A percentile compares a stretch with the other conserved stretches of the same genome.
Conservation (phyloP, 2,329 filamentous ascomycete genomes). For the Truncatella angustata region DNA sequence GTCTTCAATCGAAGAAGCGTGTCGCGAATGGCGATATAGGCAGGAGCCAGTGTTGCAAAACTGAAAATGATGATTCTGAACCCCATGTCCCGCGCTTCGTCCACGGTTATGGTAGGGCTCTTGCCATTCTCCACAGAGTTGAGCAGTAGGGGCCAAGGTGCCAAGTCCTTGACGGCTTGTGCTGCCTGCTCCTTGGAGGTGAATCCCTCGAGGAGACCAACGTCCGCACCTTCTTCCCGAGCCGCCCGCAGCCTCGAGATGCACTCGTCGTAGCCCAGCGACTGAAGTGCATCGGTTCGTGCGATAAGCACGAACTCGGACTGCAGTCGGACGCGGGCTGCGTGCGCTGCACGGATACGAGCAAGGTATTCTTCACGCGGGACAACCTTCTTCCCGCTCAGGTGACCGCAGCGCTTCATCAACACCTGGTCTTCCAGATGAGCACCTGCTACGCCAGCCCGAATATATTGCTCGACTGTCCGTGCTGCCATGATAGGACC, state of each 20-base stretch:
- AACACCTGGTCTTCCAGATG: conserved; percentile 39
- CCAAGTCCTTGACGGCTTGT: conserved; percentile 43
- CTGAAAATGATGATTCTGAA: conserved; percentile 61
- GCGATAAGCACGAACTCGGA: conserved; percentile 65
- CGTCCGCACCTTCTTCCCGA: conserved; percentile 55
- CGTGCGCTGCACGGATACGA: conserved; percentile 55
- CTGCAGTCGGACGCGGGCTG: conserved; percentile 44
- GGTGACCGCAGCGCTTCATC: conserved; percentile 65
- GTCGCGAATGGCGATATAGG: conserved; percentile 39
- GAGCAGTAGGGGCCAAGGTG: conserved; percentile 49
- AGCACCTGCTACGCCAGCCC: conserved; percentile 45
- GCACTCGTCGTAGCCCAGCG: conserved; percentile 55
- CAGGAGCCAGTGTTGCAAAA: conserved; percentile 45
- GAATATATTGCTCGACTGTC: conserved; percentile 49
- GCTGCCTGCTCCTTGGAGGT: conserved; percentile 47
- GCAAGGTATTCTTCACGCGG: conserved; percentile 44
- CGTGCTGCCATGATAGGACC: conserved; percentile 36
- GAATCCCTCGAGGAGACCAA: conserved; percentile 59
- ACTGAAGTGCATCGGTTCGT: conserved; percentile 59
- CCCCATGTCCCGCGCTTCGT: conserved; percentile 53
- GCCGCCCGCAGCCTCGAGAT: conserved; percentile 49
- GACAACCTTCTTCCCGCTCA: conserved; percentile 61
- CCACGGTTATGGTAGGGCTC: conserved; percentile 50
- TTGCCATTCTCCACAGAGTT: conserved; percentile 58
- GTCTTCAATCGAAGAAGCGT: conserved; percentile 35